A percentile compares a stretch with the other conserved stretches of the same genome.
phyloP scores from a whole-genome alignment of 352 stramenopile species.

The Phytophthora rubi region DNA sequence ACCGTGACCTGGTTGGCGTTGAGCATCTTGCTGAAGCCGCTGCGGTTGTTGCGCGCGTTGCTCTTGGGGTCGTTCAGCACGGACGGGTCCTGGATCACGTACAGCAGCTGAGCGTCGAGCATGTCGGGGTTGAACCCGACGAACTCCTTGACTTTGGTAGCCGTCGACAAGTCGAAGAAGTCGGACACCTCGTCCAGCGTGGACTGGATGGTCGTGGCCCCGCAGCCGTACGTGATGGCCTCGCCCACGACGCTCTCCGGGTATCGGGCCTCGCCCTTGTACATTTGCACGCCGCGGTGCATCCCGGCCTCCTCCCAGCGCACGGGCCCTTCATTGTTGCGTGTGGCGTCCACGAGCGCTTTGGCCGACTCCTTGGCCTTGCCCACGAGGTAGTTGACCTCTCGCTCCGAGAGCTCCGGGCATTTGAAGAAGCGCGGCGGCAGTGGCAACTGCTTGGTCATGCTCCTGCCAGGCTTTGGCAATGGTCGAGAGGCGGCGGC shows the following conservation, averaged over 20 bases:
- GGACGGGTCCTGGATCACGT: constrained; percentile 50
- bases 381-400: constrained; percentile 61
- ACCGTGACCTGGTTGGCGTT: constrained; percentile 72
- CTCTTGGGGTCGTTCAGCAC: constrained; percentile 40
- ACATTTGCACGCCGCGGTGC: constrained; percentile 71
- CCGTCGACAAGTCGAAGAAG: constrained; percentile 71
- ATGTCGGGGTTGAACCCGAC: constrained; percentile 51
- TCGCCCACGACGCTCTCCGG: constrained; percentile 45
- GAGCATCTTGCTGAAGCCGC: constrained; percentile 37
- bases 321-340: constrained; percentile 63
- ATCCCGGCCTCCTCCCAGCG: constrained; percentile 62
- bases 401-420: constrained; percentile 54
- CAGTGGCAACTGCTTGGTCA: constrained; percentile 55
- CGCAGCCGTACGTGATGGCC: constrained; percentile 64
- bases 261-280: constrained; percentile 64
- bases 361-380: constrained; percentile 72
- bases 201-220: constrained; percentile 60
- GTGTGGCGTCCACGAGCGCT: constrained; percentile 61
- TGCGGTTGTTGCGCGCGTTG: constrained; percentile 19
- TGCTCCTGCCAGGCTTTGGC: constrained; percentile 9
- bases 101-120: constrained; percentile 65
- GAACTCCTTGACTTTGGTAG: constrained; percentile 59
- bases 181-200: constrained; percentile 71
- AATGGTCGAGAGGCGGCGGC: neutral
- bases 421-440: constrained; percentile 65